A percentile compares a stretch with the other conserved stretches of the same genome.
Conservation (phyloP, 1,284 basidiomycete genomes). For the Lignosus rhinocerotis region DNA sequence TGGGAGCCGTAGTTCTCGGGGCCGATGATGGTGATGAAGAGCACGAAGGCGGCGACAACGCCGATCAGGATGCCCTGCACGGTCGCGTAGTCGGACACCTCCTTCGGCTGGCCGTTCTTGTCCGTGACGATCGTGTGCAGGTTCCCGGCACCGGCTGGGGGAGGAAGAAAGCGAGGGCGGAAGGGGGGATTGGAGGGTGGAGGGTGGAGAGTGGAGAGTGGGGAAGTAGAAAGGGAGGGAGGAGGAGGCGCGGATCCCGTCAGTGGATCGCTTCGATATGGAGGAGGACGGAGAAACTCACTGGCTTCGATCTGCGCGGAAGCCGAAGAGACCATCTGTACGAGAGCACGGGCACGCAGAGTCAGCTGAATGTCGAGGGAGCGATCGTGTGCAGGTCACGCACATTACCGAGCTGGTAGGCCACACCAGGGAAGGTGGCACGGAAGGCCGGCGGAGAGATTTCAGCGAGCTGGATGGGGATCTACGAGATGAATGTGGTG, state of each 20-base stretch:
- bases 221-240: too few species aligned
- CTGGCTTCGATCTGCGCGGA: conserved; percentile 91
- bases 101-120: conserved; percentile 42
- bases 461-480: conserved; percentile 88
- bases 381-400: conserved; percentile 17
- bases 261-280: neutral
- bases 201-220: too few species aligned
- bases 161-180: too few species aligned
- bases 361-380: neutral
- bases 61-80: conserved; percentile 90
- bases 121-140: conserved; percentile 51
- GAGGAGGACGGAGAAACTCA: conserved; percentile 35
- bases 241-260: neutral
- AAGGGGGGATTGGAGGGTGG: too few species aligned
- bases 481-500: conserved; percentile 37
- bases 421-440: conserved; percentile 89
- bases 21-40: conserved; percentile 68
- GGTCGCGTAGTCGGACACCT: conserved; percentile 80
- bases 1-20: conserved; percentile 80
- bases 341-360: conserved; percentile 22
- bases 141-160: conserved; percentile 59
- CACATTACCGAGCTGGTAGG: conserved; percentile 84
- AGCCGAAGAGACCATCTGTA: conserved; percentile 83
- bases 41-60: conserved; percentile 64
- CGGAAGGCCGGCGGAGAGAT: conserved; percentile 92